Evolutionary conservation across 352 stramenopile species (phyloP).

Genomic region (Aphanomyces cochlioides): DNA sequence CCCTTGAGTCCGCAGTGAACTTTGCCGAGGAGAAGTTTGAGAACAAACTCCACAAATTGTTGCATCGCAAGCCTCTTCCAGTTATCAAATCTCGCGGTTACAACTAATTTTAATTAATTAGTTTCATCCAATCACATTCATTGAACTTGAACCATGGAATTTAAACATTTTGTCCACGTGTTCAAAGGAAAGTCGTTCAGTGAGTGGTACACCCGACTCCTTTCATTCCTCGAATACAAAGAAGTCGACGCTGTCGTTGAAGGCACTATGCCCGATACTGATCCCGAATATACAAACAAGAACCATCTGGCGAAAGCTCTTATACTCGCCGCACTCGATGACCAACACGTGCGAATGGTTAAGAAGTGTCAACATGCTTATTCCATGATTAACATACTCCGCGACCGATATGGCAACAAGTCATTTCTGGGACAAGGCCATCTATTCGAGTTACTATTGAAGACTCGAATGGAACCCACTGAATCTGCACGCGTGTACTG

Average conservation of each 20-base stretch:
- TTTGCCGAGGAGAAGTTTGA: background rate
- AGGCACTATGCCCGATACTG: background rate
- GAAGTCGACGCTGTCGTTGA: background rate
- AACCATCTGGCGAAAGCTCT: background rate
- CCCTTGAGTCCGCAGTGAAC: too few relatives aligned
- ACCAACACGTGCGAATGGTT: slow-evolving; percentile 1
- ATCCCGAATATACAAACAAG: background rate
- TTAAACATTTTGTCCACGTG: slow-evolving; percentile 12
- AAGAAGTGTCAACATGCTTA: background rate
- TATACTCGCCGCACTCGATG: background rate
- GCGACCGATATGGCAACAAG: background rate
- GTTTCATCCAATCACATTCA: slow-evolving; percentile 7
- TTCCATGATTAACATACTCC: background rate
- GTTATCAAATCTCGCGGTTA: slow-evolving; percentile 9
- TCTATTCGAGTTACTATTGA: background rate
- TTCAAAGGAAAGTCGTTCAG: slow-evolving; percentile 3
- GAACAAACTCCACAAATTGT: background rate
- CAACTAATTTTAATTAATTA: slow-evolving; percentile 15
- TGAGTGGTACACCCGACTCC: background rate
- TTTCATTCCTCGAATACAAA: background rate
- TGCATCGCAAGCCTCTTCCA: background rate
- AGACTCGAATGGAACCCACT: background rate
- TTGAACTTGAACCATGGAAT: slow-evolving; percentile 2
- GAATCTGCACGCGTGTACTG: slow-evolving; percentile 5
- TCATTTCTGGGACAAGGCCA: background rate